Evolutionary conservation across 1,284 basidiomycete genomes (phyloP), one percentile per base, ranked within the genome.

Genomic region (Cryptococcus hybrid): DNA sequence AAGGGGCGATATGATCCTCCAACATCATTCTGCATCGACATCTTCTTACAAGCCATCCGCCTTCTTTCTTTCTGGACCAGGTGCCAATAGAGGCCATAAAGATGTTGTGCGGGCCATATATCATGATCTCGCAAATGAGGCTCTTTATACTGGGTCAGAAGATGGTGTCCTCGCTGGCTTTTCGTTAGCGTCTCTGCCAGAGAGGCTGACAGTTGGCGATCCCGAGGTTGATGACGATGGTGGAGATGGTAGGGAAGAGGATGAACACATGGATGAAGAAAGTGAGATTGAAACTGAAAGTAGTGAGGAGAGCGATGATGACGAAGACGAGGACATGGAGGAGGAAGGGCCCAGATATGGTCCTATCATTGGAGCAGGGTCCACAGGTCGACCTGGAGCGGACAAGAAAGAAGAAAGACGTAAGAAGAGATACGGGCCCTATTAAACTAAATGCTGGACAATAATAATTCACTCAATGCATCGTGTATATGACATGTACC

Each of bases 101-200:
- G 77, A 77, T 60, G 76, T 79, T 34, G 69, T 79, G 45, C 67
- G 76, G n/a, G 63, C 67, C 37, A 52, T 78, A 47, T 74, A 70
- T 57, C 74, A 79, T 60, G 74, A 76, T 47, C 30, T 66, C 9
- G n/a, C 54, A 11, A 74, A 74, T 55, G 69, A 76, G 55, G 76
- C 71, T 7, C 52, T 79, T 5, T 79, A 77, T 63, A 79, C 77
- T 1, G 78, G 78, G 1, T 75, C 71, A 5, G 77, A 79, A 64
- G 77, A 79, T 57, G 75, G 75, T 7, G 70, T 79, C 3, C 63
- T 79, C 8, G 73, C 71, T 12, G 75, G 77, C 7, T 79, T 78
- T 76, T 70, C 66, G n/a, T 60, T 79, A 3, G 60, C 66, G 7
- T 60, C 65, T 30, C 52, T 77, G 12, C 63, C 69, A 5, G 57